Evolutionary conservation across 2,329 filamentous ascomycete genomes (phyloP).

Genomic region (Aspergillus sp.): DNA sequence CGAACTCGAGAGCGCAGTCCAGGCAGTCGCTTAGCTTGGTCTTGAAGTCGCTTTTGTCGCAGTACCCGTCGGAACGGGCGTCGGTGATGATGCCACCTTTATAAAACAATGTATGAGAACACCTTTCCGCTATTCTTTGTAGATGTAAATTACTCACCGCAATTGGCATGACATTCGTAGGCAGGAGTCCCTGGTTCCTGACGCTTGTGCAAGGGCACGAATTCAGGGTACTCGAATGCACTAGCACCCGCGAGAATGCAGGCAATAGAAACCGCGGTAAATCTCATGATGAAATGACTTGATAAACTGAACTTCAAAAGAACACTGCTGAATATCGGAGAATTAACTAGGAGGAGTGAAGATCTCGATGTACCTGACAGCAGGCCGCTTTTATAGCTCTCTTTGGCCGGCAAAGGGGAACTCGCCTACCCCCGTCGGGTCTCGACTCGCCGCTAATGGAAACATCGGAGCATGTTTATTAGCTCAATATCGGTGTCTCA

Average conservation of each 20-base stretch:
- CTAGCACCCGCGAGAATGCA: background rate
- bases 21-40: background rate
- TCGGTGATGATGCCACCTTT: constrained; percentile 4
- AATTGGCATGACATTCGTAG: constrained; percentile 11
- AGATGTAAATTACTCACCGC: background rate
- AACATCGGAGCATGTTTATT: background rate
- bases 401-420: background rate
- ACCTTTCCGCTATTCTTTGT: background rate
- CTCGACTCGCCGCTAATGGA: background rate
- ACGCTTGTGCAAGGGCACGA: constrained; percentile 6
- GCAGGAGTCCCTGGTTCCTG: constrained; percentile 2
- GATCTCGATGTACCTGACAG: background rate
- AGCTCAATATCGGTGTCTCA: constrained; percentile 1
- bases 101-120: background rate
- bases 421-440: background rate
- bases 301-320: background rate
- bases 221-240: constrained; percentile 3
- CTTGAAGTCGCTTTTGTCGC: constrained; percentile 1
- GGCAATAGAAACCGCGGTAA: background rate
- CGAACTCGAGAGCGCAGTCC: constrained; percentile 2
- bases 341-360: background rate
- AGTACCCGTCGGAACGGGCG: constrained; percentile 1
- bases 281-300: background rate
- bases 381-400: constrained; percentile 2
- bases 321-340: background rate